Conservation (phyloP, 202 grass and related monocot genomes). For the Panicum hallii region DNA sequence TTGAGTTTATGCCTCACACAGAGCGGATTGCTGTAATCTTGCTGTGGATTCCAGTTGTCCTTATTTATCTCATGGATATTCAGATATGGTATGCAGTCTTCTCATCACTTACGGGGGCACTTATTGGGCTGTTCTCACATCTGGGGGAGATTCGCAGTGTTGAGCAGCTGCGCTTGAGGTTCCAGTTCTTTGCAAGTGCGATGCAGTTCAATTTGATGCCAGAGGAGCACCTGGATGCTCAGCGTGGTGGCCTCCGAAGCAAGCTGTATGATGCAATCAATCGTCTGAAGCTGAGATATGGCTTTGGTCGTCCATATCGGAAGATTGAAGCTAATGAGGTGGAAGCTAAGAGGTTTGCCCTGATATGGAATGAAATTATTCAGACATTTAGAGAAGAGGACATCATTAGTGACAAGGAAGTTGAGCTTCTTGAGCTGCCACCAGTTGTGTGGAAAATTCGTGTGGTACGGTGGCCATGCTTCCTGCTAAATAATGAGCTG, state of each 20-base stretch:
- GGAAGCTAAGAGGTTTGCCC: constrained; percentile 78
- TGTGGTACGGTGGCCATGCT: constrained; percentile 92
- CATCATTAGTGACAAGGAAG: constrained; percentile 84
- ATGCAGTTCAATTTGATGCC: constrained; percentile 99
- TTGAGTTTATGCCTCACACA: constrained; percentile 89
- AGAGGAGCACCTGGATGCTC: constrained; percentile 52
- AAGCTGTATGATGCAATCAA: constrained; percentile 80
- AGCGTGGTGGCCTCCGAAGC: constrained; percentile 54
- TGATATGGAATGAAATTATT: constrained; percentile 99
- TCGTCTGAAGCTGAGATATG: constrained; percentile 83
- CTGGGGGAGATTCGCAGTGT: constrained; percentile 93
- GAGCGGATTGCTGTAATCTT: constrained; percentile 80
- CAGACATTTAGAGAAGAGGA: constrained; percentile 92
- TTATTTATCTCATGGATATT: constrained; percentile 97
- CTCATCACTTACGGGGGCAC: constrained; percentile 79
- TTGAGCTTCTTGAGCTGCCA: constrained; percentile 92
- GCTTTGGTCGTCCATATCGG: constrained; percentile 87
- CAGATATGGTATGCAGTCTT: constrained; percentile 97
- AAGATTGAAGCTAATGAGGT: constrained; percentile 84
- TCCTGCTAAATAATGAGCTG: constrained; percentile 87
- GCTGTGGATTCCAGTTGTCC: constrained; percentile 82
- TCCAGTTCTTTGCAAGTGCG: constrained; percentile 96
- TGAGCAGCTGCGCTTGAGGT: constrained; percentile 85
- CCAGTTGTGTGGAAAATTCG: constrained; percentile 77
- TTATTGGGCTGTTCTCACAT: constrained; percentile 91